A percentile compares a stretch with the other conserved stretches of the same genome.
phyloP scores from a whole-genome alignment of 1,284 basidiomycete species.

The Thelephora terrestris region DNA sequence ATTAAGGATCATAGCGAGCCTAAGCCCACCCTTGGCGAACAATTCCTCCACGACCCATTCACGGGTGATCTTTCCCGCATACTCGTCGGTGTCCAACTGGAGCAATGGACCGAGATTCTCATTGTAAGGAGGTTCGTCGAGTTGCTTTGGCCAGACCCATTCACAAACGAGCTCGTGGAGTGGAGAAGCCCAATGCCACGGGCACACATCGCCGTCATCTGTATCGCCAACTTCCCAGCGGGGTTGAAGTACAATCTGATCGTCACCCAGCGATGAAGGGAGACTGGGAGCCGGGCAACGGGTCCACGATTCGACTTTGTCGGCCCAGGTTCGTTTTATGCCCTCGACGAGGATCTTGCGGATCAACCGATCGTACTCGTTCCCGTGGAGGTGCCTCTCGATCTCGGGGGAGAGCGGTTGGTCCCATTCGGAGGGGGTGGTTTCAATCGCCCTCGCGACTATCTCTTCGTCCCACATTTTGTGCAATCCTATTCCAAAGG shows the following conservation, averaged over 20 bases:
- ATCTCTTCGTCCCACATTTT: conserved; percentile 79
- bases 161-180: conserved; percentile 73
- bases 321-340: conserved; percentile 45
- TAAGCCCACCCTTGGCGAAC: conserved; percentile 71
- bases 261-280: too few species aligned
- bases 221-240: conserved; percentile 19
- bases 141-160: conserved; percentile 63
- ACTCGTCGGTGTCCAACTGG: conserved; percentile 81
- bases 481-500: conserved; percentile 53
- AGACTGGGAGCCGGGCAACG: conserved; percentile 39
- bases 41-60: conserved; percentile 72
- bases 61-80: conserved; percentile 57
- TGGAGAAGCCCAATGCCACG: conserved; percentile 63
- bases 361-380: conserved; percentile 84
- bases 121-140: conserved; percentile 38
- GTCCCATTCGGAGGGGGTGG: conserved; percentile 67
- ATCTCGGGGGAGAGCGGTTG: conserved; percentile 55
- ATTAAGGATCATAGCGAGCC: conserved; percentile 77
- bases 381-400: conserved; percentile 64
- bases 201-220: conserved; percentile 64
- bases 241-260: not conserved
- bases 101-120: conserved; percentile 22
- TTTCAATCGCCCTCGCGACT: conserved; percentile 73
- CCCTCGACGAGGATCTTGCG: conserved; percentile 84
- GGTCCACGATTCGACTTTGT: conserved; percentile 53